Base-by-base conservation (phyloP, 1,284 basidiomycete species). In the Heterobasidion parviporum region DNA sequence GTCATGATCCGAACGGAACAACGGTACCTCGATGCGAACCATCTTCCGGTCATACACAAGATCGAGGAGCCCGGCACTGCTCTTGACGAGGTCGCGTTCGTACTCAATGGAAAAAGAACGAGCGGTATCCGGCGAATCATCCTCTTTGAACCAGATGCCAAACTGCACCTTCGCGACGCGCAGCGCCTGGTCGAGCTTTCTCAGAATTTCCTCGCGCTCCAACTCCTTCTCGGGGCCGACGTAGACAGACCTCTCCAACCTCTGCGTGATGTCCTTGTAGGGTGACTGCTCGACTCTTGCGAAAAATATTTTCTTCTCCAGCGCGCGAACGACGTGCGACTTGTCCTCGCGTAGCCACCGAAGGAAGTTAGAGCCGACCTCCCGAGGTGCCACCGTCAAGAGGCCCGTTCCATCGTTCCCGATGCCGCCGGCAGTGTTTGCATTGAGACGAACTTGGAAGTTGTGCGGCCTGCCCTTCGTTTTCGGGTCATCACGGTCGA, bases 101-200 rank as follows among this genome's bases (percentile, higher is more conserved):
- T 60, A 86, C 70, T 88, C 86, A 0, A 80, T 65, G 0, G 83
- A 87, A 63, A 83, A 88, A 9, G 74, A 69, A 5, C 82, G 75
- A 33, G 72, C 66, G 4, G 44, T 10, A 38, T 43, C n/a, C 10
- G 38, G 38, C 2, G 50, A 66, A 64, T 15, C 63, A 67, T 10
- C 62, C n/a, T 68, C 65, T 46, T 64, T 64, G 49, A 74, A 77
- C 61, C 76, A 73, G 26, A 73, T 56, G 35, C 85, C 85, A 60
- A 87, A 78, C 61, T 87, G 84, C 48, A 87, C 69, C 8, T 67
- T 67, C 51, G 76, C 72, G 9, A 87, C 68, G 12, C 79, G 76
- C 35, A 83, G 69, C 32, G 66, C 65, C 18, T 72, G 69, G 10
- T 71, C 63, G 15, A 81, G 69, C 2, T 69, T 64, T 26, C 65